These are phyloP conservation scores for Carex littledalei DNA, from an alignment of 176 grass and related monocot species.

Conservation along the genomic window DNA sequence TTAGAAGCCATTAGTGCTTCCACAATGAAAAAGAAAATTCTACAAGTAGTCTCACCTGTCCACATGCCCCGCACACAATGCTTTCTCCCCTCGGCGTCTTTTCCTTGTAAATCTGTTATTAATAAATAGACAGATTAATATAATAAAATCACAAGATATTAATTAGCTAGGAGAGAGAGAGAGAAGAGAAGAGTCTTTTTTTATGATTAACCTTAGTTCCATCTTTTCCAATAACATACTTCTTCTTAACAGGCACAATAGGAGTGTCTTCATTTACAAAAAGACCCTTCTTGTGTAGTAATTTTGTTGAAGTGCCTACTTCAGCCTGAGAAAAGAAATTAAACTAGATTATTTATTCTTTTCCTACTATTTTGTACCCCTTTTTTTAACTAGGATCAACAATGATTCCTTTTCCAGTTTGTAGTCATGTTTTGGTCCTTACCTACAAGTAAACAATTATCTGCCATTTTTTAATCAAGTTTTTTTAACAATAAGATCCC, in stretches of 20 bases:
- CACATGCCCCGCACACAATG: constrained; percentile 93
- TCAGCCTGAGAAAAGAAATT: constrained; percentile 45
- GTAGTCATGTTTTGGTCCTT: neutral
- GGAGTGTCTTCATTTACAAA: constrained; percentile 43
- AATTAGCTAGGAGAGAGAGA: constrained; percentile 17
- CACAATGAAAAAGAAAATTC: neutral
- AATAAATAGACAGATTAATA: constrained; percentile 17
- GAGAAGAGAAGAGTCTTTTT: neutral
- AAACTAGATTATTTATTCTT: constrained; percentile 30
- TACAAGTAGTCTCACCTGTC: constrained; percentile 47
- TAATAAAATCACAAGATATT: constrained; percentile 30
- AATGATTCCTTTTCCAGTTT: neutral
- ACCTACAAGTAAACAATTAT: neutral
- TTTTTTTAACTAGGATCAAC: neutral
- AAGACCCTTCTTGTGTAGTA: constrained; percentile 44
- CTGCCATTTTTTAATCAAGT: neutral
- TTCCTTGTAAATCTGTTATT: constrained; percentile 58
- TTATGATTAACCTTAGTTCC: constrained; percentile 56
- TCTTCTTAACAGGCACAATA: constrained; percentile 60
- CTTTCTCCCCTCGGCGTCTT: constrained; percentile 71
- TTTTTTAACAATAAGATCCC: constrained; percentile 10
- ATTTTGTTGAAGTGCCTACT: constrained; percentile 43
- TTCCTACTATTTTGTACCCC: constrained; percentile 17
- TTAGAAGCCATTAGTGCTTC: neutral
- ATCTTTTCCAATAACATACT: constrained; percentile 63